Evolutionary conservation across 345 rosid species (phyloP).

Genomic region (Eucalyptus shirleyi): DNA sequence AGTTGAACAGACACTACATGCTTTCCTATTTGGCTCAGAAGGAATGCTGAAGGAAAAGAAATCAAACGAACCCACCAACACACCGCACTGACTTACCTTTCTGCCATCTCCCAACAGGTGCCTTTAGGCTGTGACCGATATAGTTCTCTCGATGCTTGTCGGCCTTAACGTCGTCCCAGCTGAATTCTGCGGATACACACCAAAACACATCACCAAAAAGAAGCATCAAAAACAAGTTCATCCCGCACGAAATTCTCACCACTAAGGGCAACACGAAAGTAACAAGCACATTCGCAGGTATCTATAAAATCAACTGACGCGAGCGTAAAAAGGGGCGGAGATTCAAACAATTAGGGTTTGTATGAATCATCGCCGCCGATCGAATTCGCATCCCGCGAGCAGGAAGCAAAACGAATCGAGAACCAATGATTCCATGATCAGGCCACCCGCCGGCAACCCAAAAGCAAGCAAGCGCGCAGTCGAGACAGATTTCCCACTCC

Average conservation of each 20-base stretch:
- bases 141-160: constrained; percentile 93
- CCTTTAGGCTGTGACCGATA: constrained; percentile 88
- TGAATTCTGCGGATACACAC: constrained; percentile 48
- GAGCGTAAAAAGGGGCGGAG: neutral
- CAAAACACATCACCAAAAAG: neutral
- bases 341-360: neutral
- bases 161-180: constrained; percentile 88
- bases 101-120: constrained; percentile 98
- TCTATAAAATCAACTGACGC: neutral
- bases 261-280: neutral
- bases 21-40: neutral
- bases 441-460: neutral
- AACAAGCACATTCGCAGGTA: neutral
- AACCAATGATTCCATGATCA: neutral
- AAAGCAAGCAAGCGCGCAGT: neutral
- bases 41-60: neutral
- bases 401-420: neutral
- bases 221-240: neutral
- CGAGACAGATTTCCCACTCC: neutral
- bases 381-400: neutral
- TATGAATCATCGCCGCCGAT: neutral
- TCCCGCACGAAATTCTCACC: neutral
- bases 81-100: constrained; percentile 36
- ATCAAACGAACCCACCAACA: neutral
- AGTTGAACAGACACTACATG: neutral